Evolutionary conservation across 352 stramenopile genomes (phyloP), one percentile per base, ranked within the genome.

Genomic region (Phytophthora pinifolia): DNA sequence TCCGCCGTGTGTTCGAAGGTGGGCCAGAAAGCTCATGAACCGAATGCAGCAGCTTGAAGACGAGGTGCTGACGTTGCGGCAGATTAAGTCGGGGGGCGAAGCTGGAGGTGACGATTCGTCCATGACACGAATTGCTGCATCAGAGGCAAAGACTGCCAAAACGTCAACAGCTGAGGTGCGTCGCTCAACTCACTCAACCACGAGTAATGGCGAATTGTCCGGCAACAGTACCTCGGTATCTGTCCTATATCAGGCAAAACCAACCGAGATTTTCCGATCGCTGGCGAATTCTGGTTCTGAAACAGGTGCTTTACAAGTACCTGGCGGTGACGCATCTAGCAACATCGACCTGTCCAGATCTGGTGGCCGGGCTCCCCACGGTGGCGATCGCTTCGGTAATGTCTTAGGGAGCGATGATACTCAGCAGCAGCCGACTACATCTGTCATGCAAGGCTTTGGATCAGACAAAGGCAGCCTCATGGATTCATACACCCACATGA

Each of bases 31-130:
- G 37, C 44, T 72, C 9, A 69, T 66, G 59, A 69, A 65, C 39
- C 52, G 53, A 15, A 72, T 72, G 53, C 59, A 72, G 46, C 59
- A 72, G 10, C 53, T 72, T 42, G 64, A 72, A 48, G 59, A 69
- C 31, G 64, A 72, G 37, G 64, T 72, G 30, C 10, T 72, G 31
- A 54, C 39, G 31, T 47, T 72, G 25, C 53, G 64, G 1, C 55
- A 60, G 25, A 55, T 45, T 35, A 31, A 44, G 36, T 30, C 9
- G 14, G 25, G 25, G 25, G 25, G 5, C 25, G 25, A 29, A 29
- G 17, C 18, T 49, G 44, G 13, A 27, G 31, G 10, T 54, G 48
- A 43, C n/a, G 32, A 12, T 54, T 54, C 34, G 8, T 50, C 32
- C 15, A 34, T 43, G 20, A 14, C 8, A n/a, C 12, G 42, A 31